These are phyloP conservation scores for Coniochaeta prunicola DNA, from an alignment of 2,329 filamentous ascomycete genomes.

Conservation along the genomic window DNA sequence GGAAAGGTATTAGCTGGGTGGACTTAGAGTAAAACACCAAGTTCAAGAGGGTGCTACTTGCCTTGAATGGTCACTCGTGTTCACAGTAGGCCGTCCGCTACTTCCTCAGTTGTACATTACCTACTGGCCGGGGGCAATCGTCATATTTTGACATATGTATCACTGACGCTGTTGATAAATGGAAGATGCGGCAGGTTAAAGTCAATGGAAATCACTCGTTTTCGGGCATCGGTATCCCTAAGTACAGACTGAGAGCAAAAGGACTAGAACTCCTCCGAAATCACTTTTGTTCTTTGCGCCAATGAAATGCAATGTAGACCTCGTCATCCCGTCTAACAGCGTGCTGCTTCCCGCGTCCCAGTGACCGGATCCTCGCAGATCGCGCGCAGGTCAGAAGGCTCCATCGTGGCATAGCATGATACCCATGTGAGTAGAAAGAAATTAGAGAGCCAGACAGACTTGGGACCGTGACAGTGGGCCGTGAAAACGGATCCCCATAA, in stretches of 20 bases:
- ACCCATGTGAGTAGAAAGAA: not conserved
- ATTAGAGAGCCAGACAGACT: not conserved
- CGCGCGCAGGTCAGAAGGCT: slow-evolving; percentile 40
- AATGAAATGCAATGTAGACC: slow-evolving; percentile 41
- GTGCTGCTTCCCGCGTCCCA: slow-evolving; percentile 27
- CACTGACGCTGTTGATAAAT: not conserved
- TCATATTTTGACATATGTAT: too few relatives aligned
- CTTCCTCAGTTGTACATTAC: too few relatives aligned
- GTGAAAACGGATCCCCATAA: not conserved
- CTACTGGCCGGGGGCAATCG: too few relatives aligned
- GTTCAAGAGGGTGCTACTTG: too few relatives aligned
- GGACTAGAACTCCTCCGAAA: slow-evolving; percentile 10
- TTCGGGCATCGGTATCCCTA: not conserved
- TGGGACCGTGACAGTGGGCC: not conserved
- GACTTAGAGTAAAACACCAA: not conserved
- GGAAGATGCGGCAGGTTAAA: not conserved
- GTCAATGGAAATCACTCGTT: not conserved
- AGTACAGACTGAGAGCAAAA: slow-evolving; percentile 8
- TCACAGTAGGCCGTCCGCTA: too few relatives aligned
- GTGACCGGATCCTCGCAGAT: slow-evolving; percentile 31
- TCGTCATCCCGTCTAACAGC: slow-evolving; percentile 39
- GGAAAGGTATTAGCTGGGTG: not conserved
- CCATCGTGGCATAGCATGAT: slow-evolving; percentile 17
- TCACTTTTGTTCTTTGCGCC: slow-evolving; percentile 36
- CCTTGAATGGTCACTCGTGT: too few relatives aligned